A percentile compares a stretch with the other conserved stretches of the same genome.
These are phyloP conservation scores for Phaeomoniella chlamydospora DNA, from an alignment of 2,329 filamentous ascomycete species.

Conservation along the genomic window DNA sequence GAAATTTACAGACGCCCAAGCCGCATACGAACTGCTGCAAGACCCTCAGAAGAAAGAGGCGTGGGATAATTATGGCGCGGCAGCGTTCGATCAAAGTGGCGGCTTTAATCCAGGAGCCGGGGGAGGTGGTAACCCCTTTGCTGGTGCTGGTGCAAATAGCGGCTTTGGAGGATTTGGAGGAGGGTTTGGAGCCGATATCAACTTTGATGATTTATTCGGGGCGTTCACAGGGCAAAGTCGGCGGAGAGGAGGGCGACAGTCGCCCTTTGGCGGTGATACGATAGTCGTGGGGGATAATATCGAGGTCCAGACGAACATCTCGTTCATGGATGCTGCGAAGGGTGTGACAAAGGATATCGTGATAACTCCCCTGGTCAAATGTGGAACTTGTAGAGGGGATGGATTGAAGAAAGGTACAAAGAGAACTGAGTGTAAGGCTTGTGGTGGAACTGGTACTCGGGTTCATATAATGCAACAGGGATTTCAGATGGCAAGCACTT, in stretches of 20 bases:
- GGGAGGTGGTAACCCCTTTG: constrained; percentile 44
- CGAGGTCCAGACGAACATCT: constrained; percentile 83
- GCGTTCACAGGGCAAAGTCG: constrained; percentile 62
- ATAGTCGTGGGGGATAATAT: constrained; percentile 90
- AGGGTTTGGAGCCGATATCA: constrained; percentile 71
- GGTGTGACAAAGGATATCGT: constrained; percentile 77
- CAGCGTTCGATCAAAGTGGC: constrained; percentile 50
- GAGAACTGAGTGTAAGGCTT: constrained; percentile 59
- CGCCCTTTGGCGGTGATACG: constrained; percentile 58
- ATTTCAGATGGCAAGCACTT: constrained; percentile 92
- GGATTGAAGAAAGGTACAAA: constrained; percentile 73
- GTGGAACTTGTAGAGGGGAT: constrained; percentile 67
- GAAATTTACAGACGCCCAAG: constrained; percentile 83
- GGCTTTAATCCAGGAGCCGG: constrained; percentile 66
- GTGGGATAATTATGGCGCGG: constrained; percentile 78
- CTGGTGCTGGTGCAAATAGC: constrained; percentile 45
- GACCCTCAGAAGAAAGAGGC: constrained; percentile 87
- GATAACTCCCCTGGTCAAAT: constrained; percentile 68
- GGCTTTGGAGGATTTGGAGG: constrained; percentile 36
- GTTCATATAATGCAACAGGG: constrained; percentile 84
- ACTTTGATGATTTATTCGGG: constrained; percentile 90
- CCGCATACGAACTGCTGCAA: constrained; percentile 84
- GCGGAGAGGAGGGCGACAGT: constrained; percentile 37
- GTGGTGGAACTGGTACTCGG: constrained; percentile 72
- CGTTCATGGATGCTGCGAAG: constrained; percentile 92